Evolutionary conservation across 331 rosid genomes (phyloP), one percentile per base, ranked within the genome.

Genomic region (Phaseolus coccineus): DNA sequence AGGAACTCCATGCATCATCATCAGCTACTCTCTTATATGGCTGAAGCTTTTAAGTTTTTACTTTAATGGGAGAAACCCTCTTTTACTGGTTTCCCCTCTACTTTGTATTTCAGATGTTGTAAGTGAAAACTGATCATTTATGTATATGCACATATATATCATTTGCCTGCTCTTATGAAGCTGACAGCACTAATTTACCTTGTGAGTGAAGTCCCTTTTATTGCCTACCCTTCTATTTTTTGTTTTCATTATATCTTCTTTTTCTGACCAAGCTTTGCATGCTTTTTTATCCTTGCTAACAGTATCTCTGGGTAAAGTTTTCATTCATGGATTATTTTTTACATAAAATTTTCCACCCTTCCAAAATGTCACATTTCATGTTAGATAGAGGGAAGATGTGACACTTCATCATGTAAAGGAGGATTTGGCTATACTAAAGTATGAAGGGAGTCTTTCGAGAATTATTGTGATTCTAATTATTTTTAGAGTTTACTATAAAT

Each of bases 41-140:
- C 86, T 82, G 81, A 84, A 80, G 61, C 78, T 83, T 56, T 50
- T 46, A 55, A 33, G 62, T 2, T 31, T 76, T 53, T 72, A 46
- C 35, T 55, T 79, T 42, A 59, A 67, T 30, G 64, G 51, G 72
- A 11, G 76, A 72, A 76, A 76, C 83, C 28, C 66, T 76, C 53
- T 82, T 79, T 78, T 75, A 67, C 63, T 80, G 79, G 62, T 83
- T 77, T 80, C 75, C 16, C 57, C 30, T 59, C 44, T 69, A 9
- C 55, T 66, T 69, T 78, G 73, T 28, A 63, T 30, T 76, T 71
- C 53, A 28, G 70, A 35, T 77, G 63, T 76, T 5, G 47, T 55
- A 3, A 46, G 22, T 61, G 10, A 61, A 2, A 59, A 59, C 4
- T 53, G 1, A 53, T 55, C 0, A 47, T 25, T 30, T 39, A 64